A percentile compares a stretch with the other conserved stretches of the same genome.
These are phyloP conservation scores for Metschnikowia cerradonensis DNA, from an alignment of 805 yeast genomes.

Conservation along the genomic window DNA sequence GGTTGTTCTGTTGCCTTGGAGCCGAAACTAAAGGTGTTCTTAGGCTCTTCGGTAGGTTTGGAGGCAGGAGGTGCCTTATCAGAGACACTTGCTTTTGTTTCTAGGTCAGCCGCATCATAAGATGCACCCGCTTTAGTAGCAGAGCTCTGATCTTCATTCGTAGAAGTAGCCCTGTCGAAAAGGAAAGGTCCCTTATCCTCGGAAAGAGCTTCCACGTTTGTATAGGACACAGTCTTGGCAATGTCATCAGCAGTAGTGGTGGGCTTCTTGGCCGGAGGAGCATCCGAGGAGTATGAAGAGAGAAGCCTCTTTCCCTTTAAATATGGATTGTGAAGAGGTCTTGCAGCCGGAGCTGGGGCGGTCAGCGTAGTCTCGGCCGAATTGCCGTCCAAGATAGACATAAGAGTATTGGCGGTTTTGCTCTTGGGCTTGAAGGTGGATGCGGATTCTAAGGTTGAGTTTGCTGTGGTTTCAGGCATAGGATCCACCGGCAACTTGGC, in stretches of 20 bases:
- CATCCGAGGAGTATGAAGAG: slow-evolving; percentile 8
- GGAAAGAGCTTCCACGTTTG: slow-evolving; percentile 27
- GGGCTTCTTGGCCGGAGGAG: slow-evolving; percentile 6
- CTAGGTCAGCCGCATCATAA: not conserved
- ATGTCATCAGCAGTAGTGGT: slow-evolving; percentile 32
- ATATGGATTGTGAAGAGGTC: slow-evolving; percentile 18
- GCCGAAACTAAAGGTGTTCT: not conserved
- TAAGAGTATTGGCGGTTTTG: slow-evolving; percentile 46
- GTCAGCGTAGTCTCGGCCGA: not conserved
- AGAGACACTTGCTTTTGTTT: not conserved
- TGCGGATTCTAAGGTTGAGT: slow-evolving; percentile 3
- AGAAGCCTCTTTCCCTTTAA: slow-evolving; percentile 9
- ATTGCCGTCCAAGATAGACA: slow-evolving; percentile 39
- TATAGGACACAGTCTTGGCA: slow-evolving; percentile 32
- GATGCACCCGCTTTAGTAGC: not conserved
- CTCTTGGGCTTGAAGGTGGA: slow-evolving; percentile 30
- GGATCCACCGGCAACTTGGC: slow-evolving; percentile 6
- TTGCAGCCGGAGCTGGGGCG: not conserved
- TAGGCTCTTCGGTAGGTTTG: not conserved
- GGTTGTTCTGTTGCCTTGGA: not conserved
- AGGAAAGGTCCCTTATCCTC: slow-evolving; percentile 1
- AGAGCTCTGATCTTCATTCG: not conserved
- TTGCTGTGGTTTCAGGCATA: slow-evolving; percentile 1
- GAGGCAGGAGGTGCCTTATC: not conserved
- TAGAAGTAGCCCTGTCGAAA: not conserved